Conservation (phyloP, 768 basidiomycete genomes). For the Epithele typhae region DNA sequence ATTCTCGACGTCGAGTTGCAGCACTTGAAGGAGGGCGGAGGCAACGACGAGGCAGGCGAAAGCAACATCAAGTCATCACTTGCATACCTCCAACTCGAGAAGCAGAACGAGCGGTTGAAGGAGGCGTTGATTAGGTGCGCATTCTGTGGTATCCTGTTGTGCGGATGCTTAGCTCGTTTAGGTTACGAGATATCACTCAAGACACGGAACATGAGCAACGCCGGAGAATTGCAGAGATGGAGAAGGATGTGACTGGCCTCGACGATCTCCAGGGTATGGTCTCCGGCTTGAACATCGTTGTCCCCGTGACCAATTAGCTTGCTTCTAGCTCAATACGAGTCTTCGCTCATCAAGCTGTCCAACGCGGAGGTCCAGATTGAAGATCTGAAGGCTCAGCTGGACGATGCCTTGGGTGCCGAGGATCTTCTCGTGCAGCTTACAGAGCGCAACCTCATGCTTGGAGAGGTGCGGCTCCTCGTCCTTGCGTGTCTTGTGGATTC, state of each 20-base stretch:
- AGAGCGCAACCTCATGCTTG: constrained; percentile 86
- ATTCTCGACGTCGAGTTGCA: constrained; percentile 80
- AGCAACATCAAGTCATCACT: constrained; percentile 51
- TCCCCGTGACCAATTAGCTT: neutral
- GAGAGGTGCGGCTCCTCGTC: too few relatives aligned
- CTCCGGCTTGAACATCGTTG: neutral
- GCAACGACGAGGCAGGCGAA: constrained; percentile 27
- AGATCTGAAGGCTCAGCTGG: constrained; percentile 89
- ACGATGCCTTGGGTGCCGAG: constrained; percentile 92
- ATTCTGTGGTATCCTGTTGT: too few relatives aligned
- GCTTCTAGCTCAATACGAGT: constrained; percentile 68
- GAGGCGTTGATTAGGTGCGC: constrained; percentile 84
- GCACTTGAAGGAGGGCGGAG: constrained; percentile 61
- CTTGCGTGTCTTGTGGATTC: too few relatives aligned
- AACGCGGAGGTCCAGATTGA: constrained; percentile 92
- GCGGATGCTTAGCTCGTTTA: constrained; percentile 25
- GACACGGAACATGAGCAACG: constrained; percentile 87
- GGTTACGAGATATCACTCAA: constrained; percentile 82
- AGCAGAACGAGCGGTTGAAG: constrained; percentile 93
- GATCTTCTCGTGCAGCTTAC: constrained; percentile 96
- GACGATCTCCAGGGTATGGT: constrained; percentile 74
- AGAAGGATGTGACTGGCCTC: constrained; percentile 74
- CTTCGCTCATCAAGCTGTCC: constrained; percentile 70
- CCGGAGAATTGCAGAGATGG: constrained; percentile 77
- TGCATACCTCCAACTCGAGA: constrained; percentile 84